Evolutionary conservation across 1,139 yeast genomes (phyloP).

Genomic region (Candida sp.): DNA sequence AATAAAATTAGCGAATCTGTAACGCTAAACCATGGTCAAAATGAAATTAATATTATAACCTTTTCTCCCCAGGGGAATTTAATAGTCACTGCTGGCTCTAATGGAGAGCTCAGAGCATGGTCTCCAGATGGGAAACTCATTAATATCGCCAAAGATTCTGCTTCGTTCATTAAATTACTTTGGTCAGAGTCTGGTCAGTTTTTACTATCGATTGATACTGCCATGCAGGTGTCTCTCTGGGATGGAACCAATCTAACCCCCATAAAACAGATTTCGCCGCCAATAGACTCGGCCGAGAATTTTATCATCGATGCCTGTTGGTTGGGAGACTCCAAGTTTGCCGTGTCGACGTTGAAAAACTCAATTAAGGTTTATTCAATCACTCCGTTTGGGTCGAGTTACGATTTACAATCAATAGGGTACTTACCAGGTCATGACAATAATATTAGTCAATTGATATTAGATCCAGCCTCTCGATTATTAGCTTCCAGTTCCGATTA

Average conservation of each 20-base stretch:
- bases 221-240: constrained; percentile 34
- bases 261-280: constrained; percentile 23
- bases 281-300: constrained; percentile 7
- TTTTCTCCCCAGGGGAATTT: constrained; percentile 66
- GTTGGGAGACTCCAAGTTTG: constrained; percentile 70
- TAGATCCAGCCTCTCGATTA: constrained; percentile 48
- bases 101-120: constrained; percentile 72
- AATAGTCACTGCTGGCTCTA: constrained; percentile 54
- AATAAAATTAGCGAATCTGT: constrained; percentile 33
- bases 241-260: constrained; percentile 32
- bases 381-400: constrained; percentile 7
- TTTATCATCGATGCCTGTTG: constrained; percentile 51
- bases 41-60: constrained; percentile 41
- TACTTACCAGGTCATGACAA: constrained; percentile 67
- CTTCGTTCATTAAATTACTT: constrained; percentile 17
- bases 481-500: constrained; percentile 71
- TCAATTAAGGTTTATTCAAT: constrained; percentile 59
- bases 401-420: constrained; percentile 52
- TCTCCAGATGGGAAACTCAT: constrained; percentile 60
- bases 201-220: constrained; percentile 30
- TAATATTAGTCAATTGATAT: constrained; percentile 54
- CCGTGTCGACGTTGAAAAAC: constrained; percentile 59
- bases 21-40: constrained; percentile 24
- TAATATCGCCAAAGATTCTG: constrained; percentile 36
- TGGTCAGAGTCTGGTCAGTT: constrained; percentile 39